These are phyloP conservation scores for Tolypocladium capitatum DNA, from an alignment of 2,329 filamentous ascomycete species.

Conservation along the genomic window DNA sequence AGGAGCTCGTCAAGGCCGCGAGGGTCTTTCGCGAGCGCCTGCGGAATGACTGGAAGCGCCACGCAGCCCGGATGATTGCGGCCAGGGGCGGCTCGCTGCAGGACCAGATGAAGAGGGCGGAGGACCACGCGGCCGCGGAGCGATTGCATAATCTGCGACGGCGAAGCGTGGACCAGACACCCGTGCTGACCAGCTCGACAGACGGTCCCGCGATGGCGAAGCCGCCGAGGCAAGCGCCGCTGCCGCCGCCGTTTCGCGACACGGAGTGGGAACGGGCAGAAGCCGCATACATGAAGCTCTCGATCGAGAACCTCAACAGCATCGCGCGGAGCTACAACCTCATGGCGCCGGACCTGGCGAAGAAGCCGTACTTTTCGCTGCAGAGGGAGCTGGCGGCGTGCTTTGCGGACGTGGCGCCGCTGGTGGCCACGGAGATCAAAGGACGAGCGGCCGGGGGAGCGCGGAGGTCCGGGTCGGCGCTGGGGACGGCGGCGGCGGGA, in stretches of 20 bases:
- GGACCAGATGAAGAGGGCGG: slow-evolving; percentile 58
- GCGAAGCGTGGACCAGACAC: slow-evolving; percentile 26
- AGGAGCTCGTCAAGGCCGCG: slow-evolving; percentile 62
- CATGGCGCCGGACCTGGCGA: slow-evolving; percentile 82
- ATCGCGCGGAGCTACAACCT: slow-evolving; percentile 84
- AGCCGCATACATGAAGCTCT: slow-evolving; percentile 58
- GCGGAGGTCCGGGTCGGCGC: slow-evolving; percentile 10
- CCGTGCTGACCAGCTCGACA: slow-evolving; percentile 31
- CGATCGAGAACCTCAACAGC: slow-evolving; percentile 64
- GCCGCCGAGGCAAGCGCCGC: slow-evolving; percentile 17
- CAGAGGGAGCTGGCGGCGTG: slow-evolving; percentile 70
- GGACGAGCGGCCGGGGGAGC: slow-evolving; percentile 43
- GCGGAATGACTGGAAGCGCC: slow-evolving; percentile 70
- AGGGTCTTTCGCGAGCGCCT: slow-evolving; percentile 61
- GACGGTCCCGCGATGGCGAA: slow-evolving; percentile 32
- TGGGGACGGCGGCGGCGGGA: slow-evolving; percentile 15
- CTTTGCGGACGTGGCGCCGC: slow-evolving; percentile 75
- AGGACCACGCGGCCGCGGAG: slow-evolving; percentile 66
- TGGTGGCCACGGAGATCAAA: slow-evolving; percentile 57
- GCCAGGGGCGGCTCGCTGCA: slow-evolving; percentile 63
- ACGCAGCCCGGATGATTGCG: slow-evolving; percentile 67
- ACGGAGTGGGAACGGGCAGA: slow-evolving; percentile 62
- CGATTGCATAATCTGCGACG: slow-evolving; percentile 45
- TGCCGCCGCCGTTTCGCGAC: slow-evolving; percentile 60
- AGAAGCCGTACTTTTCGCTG: slow-evolving; percentile 81